These are phyloP conservation scores for Phytophthora crassamura DNA, from an alignment of 352 stramenopile species.

Conservation along the genomic window DNA sequence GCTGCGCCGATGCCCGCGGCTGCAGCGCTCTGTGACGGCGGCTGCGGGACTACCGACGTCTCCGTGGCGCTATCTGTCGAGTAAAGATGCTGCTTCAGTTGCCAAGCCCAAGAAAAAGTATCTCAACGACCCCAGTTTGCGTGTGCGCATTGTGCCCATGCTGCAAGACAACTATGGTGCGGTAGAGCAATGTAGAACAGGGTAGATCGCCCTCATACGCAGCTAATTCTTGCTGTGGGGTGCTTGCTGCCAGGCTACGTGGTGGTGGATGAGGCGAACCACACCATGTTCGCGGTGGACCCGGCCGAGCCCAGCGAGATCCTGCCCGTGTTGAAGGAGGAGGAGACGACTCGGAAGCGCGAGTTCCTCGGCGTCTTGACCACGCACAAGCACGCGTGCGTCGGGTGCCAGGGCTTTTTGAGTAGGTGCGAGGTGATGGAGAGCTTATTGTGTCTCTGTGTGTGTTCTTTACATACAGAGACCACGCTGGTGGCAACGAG, in stretches of 20 bases:
- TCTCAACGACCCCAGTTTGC: conserved; percentile 77
- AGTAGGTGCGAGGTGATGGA: not conserved
- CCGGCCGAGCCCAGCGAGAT: conserved; percentile 73
- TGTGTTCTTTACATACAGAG: conserved; percentile 37
- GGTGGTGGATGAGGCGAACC: conserved; percentile 81
- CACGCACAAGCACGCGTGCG: conserved; percentile 93
- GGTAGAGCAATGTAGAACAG: not conserved
- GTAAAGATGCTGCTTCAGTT: not conserved
- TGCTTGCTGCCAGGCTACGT: conserved; percentile 59
- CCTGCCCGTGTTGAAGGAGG: conserved; percentile 70
- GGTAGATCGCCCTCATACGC: not conserved
- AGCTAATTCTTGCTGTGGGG: not conserved
- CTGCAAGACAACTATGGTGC: conserved; percentile 86
- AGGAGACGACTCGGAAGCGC: conserved; percentile 67
- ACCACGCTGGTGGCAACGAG: conserved; percentile 84
- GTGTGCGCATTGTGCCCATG: conserved; percentile 86
- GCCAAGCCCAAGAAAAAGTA: conserved; percentile 59
- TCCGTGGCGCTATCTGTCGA: conserved; percentile 12
- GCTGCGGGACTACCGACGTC: not conserved
- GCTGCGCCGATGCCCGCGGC: not conserved
- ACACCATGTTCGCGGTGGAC: conserved; percentile 86
- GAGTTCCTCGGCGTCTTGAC: conserved; percentile 90
- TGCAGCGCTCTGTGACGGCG: conserved; percentile 8
- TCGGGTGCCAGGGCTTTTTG: not conserved
- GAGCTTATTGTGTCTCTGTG: not conserved